Evolutionary conservation across 139 green algal genomes (phyloP), one percentile per base, ranked within the genome.

Genomic region (Monoraphidium neglectum): DNA sequence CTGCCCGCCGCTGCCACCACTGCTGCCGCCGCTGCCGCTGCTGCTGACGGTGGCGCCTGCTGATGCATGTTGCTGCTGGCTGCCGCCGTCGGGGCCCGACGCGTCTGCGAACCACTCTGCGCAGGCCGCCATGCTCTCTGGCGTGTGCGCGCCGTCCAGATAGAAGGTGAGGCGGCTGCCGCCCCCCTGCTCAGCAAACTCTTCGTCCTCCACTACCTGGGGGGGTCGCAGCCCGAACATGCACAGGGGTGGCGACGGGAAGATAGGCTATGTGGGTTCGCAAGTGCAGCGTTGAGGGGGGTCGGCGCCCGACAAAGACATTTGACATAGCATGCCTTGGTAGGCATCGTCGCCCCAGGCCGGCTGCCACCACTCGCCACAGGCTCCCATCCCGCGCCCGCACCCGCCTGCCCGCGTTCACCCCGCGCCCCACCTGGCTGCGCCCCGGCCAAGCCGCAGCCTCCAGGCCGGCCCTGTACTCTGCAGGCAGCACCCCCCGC

Each of bases 61-160:
- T 32, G 30, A 28, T 26, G 61, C 35, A 15, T 26, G 61, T 32
- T 43, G 3, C 61, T 68, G 61, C 35, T 35, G 12, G 30, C 26
- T 15, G 21, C 32, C 10, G 1, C 15, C 30, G 15, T 32, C 61
- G 12, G 61, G 8, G 28, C n/a, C 59, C 43, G 77, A 47, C 60
- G 54, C 70, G 2, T 82, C 77, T 0, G 80, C 85, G 86, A 99
- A 99, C 96, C 96, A 99, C 4, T 89, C 57, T 0, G 80, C 95
- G 78, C 95, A 98, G 16, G 84, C 86, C 1, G 75, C 86, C 88
- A 98, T 95, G 86, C 92, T 97, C 81, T 99, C 96, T 0, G 88
- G 82, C 12, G 96, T 99, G 82, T 99, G 96, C 2, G 96, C 96
- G 15, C 96, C 96, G 77, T 99, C 96, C 30, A 99, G 83, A 72